A percentile compares a stretch with the other conserved stretches of the same genome.
Evolutionary conservation across 2,329 filamentous ascomycete species (phyloP).

Genomic region (Dactylellina leptospora): DNA sequence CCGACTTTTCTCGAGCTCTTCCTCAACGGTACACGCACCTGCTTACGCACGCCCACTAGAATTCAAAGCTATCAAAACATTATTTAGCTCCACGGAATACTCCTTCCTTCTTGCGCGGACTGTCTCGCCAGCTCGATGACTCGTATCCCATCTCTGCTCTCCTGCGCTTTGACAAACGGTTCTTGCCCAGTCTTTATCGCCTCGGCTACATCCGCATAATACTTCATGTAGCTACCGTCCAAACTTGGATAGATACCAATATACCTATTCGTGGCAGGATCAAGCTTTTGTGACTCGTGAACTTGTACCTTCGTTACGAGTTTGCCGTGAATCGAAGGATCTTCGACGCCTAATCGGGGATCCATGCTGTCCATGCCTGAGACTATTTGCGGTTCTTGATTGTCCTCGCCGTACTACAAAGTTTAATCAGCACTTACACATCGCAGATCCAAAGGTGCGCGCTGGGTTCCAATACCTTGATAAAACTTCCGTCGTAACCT

Average conservation of each 20-base stretch:
- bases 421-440: too few species aligned
- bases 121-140: conserved; percentile 55
- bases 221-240: conserved; percentile 37
- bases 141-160: conserved; percentile 55
- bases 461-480: too few species aligned
- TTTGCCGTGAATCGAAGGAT: conserved; percentile 35
- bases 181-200: conserved; percentile 36
- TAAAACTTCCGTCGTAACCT: conserved; percentile 60
- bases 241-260: conserved; percentile 43
- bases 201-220: conserved; percentile 41
- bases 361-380: conserved; percentile 48
- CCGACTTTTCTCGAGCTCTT: too few species aligned
- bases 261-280: conserved; percentile 28
- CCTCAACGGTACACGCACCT: too few species aligned
- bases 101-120: conserved; percentile 50
- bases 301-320: conserved; percentile 39
- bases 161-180: conserved; percentile 54
- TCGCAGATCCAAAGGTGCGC: too few species aligned
- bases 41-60: too few species aligned
- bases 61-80: too few species aligned
- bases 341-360: conserved; percentile 41
- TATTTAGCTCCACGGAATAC: conserved; percentile 41
- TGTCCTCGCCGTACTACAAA: conserved; percentile 50
- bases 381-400: conserved; percentile 39
- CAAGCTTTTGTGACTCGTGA: conserved; percentile 26